Evolutionary conservation across 768 basidiomycete species (phyloP).

Genomic region (Pleurotus ostreatus): DNA sequence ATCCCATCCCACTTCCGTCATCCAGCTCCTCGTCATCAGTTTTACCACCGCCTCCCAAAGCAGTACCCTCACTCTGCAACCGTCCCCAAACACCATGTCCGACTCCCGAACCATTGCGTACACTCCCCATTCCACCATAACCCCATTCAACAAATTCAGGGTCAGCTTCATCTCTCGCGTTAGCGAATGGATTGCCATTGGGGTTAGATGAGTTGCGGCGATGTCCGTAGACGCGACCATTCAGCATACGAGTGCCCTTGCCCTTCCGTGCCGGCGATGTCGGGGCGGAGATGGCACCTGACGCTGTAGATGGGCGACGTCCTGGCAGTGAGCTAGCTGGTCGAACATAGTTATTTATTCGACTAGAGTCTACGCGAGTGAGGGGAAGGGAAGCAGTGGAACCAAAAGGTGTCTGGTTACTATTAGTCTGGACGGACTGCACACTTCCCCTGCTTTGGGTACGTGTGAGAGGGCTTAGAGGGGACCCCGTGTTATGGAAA

Average conservation of each 20-base stretch:
- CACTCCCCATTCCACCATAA: slow-evolving; percentile 79
- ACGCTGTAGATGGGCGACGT: not conserved
- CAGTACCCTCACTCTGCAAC: slow-evolving; percentile 25
- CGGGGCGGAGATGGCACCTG: not conserved
- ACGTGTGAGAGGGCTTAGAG: slow-evolving; percentile 13
- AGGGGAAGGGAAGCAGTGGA: slow-evolving; percentile 6
- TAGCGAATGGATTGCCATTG: slow-evolving; percentile 58
- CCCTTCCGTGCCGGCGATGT: slow-evolving; percentile 20
- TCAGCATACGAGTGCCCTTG: slow-evolving; percentile 66
- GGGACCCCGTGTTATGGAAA: not conserved
- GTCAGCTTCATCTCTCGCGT: slow-evolving; percentile 54
- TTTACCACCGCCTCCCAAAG: slow-evolving; percentile 12
- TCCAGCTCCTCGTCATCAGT: slow-evolving; percentile 50
- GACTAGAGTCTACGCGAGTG: not conserved
- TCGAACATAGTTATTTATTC: slow-evolving; percentile 12
- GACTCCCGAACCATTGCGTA: slow-evolving; percentile 35
- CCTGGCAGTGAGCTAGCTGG: slow-evolving; percentile 10
- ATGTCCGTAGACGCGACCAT: slow-evolving; percentile 80
- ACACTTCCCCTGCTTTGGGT: not conserved
- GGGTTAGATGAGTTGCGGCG: slow-evolving; percentile 21
- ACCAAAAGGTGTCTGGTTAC: slow-evolving; percentile 2
- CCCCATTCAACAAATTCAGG: slow-evolving; percentile 94
- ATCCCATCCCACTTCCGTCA: slow-evolving; percentile 85
- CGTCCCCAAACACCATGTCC: slow-evolving; percentile 28
- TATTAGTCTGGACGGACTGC: not conserved